phyloP scores from a whole-genome alignment of 345 rosid species.

The Atalantia buxifolia region DNA sequence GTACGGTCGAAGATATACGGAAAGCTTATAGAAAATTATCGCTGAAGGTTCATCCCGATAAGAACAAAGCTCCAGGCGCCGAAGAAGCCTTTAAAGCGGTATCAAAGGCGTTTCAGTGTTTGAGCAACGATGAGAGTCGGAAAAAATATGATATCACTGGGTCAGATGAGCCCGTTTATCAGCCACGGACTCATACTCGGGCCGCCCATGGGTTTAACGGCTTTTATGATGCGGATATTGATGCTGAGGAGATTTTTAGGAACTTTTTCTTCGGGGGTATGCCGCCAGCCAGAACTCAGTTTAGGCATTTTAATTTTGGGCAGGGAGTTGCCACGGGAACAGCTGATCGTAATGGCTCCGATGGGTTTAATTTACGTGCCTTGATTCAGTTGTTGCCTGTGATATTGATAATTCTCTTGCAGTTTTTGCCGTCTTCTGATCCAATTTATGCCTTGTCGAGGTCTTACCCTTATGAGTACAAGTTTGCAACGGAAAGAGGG shows the following conservation, averaged over 20 bases:
- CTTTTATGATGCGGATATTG: conserved; percentile 70
- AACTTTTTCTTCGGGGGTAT: conserved; percentile 90
- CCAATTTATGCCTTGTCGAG: conserved; percentile 67
- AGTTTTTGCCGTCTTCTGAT: conserved; percentile 72
- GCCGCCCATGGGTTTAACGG: conserved; percentile 48
- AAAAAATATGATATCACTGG: conserved; percentile 74
- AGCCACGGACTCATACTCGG: conserved; percentile 42
- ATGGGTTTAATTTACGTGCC: conserved; percentile 57
- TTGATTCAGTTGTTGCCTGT: conserved; percentile 83
- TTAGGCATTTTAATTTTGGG: conserved; percentile 65
- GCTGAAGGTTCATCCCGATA: conserved; percentile 90
- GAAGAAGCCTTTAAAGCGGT: conserved; percentile 89
- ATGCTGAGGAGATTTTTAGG: conserved; percentile 92
- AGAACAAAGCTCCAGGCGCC: conserved; percentile 90
- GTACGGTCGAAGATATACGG: conserved; percentile 76
- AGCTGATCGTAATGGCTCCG: conserved; percentile 41
- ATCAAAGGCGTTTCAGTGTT: conserved; percentile 89
- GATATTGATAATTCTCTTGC: conserved; percentile 62
- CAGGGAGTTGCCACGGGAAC: conserved; percentile 55
- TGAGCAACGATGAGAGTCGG: conserved; percentile 67
- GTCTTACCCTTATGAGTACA: conserved; percentile 72
- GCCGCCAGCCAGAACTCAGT: conserved; percentile 71
- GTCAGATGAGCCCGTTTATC: conserved; percentile 65
- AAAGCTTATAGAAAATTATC: conserved; percentile 88
- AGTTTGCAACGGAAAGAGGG: conserved; percentile 63